A percentile compares a stretch with the other conserved stretches of the same genome.
phyloP scores from a whole-genome alignment of 2,329 filamentous ascomycete species.

The Leptographium radiaticola region DNA sequence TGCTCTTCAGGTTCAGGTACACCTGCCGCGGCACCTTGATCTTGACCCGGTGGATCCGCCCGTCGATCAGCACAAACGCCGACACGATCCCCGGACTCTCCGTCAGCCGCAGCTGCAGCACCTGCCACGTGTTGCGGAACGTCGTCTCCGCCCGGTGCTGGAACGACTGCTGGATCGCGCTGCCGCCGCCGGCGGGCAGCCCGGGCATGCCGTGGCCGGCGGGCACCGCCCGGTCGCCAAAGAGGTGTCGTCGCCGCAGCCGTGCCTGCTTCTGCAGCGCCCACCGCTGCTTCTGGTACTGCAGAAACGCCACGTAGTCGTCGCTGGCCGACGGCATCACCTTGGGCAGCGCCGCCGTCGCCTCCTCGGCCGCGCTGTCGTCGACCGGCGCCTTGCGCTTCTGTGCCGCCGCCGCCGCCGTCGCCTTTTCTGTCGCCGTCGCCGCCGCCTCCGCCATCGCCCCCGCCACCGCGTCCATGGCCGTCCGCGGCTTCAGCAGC shows the following conservation, averaged over 20 bases:
- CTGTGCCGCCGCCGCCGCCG: conserved; percentile 27
- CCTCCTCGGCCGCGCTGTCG: conserved; percentile 30
- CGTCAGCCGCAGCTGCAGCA: conserved; percentile 74
- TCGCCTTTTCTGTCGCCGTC: conserved; percentile 5
- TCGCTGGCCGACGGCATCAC: conserved; percentile 74
- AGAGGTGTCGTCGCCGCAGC: conserved; percentile 73
- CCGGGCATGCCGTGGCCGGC: conserved; percentile 30
- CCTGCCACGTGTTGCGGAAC: conserved; percentile 89
- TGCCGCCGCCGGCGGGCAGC: conserved; percentile 26
- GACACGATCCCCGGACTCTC: conserved; percentile 76
- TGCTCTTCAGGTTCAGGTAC: conserved; percentile 81
- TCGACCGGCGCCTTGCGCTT: conserved; percentile 58
- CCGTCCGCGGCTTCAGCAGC: conserved; percentile 51
- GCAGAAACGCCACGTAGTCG: conserved; percentile 77
- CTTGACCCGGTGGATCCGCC: conserved; percentile 78
- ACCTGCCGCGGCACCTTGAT: conserved; percentile 80
- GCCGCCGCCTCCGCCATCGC: neutral
- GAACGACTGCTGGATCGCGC: conserved; percentile 58
- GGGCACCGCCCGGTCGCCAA: conserved; percentile 55
- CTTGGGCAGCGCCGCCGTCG: conserved; percentile 68
- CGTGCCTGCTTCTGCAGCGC: conserved; percentile 91
- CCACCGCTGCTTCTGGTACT: conserved; percentile 98
- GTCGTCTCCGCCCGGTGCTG: conserved; percentile 82
- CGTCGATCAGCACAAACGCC: conserved; percentile 85
- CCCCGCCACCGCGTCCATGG: conserved; percentile 31